phyloP scores from a whole-genome alignment of 768 basidiomycete genomes.

The Suillus variegatus region DNA sequence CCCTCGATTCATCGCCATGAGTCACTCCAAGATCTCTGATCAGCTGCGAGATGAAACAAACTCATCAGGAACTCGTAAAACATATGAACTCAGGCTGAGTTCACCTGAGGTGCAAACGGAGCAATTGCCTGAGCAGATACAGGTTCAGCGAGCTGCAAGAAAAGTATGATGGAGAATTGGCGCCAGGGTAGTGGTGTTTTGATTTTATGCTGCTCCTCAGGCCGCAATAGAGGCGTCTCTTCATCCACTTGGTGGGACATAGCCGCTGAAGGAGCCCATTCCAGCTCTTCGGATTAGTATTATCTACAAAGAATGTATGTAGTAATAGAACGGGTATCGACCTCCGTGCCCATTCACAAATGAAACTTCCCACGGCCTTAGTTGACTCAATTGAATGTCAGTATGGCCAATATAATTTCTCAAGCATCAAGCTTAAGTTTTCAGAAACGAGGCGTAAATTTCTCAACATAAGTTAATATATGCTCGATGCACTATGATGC shows the following conservation, averaged over 20 bases:
- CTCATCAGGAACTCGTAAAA: background rate
- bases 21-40: slow-evolving; percentile 38
- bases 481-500: too few species aligned
- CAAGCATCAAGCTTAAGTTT: too few species aligned
- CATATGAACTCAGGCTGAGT: slow-evolving; percentile 15
- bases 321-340: background rate
- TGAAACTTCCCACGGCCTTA: background rate
- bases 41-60: slow-evolving; percentile 31
- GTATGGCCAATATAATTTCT: too few species aligned
- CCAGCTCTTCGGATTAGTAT: background rate
- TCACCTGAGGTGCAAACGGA: slow-evolving; percentile 62
- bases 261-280: background rate
- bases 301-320: background rate
- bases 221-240: slow-evolving; percentile 36
- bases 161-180: slow-evolving; percentile 48
- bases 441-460: too few species aligned
- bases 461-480: too few species aligned
- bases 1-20: slow-evolving; percentile 43
- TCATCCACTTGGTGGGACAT: slow-evolving; percentile 28
- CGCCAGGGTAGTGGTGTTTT: slow-evolving; percentile 48
- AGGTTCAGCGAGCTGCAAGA: slow-evolving; percentile 52
- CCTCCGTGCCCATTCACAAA: background rate
- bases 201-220: slow-evolving; percentile 2
- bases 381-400: too few species aligned
- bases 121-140: slow-evolving; percentile 51